Evolutionary conservation across 345 rosid species (phyloP).

Genomic region (Punica granatum): DNA sequence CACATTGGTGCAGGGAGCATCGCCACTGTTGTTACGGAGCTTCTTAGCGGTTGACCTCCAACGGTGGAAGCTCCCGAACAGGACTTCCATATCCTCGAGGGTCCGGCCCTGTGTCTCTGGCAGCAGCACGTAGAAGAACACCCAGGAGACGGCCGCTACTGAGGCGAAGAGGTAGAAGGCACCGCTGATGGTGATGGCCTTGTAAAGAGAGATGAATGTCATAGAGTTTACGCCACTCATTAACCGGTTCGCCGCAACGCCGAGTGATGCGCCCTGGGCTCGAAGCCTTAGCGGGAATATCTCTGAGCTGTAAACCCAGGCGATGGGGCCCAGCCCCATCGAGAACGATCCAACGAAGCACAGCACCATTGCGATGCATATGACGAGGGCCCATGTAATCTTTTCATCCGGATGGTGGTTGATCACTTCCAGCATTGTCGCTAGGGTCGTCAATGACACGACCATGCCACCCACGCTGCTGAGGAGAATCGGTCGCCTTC

Average conservation of each 20-base stretch:
- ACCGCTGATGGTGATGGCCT: slow-evolving; percentile 61
- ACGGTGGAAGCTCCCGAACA: slow-evolving; percentile 38
- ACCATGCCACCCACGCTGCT: slow-evolving; percentile 72
- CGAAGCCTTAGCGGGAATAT: slow-evolving; percentile 76
- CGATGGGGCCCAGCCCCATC: slow-evolving; percentile 78
- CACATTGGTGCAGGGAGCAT: too few relatives aligned
- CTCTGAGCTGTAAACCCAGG: slow-evolving; percentile 82
- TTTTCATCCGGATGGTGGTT: slow-evolving; percentile 29
- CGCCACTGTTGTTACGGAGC: too few relatives aligned
- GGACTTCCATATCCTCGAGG: slow-evolving; percentile 64
- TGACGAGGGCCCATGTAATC: slow-evolving; percentile 51
- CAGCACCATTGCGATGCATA: slow-evolving; percentile 46
- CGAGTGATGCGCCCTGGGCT: slow-evolving; percentile 71
- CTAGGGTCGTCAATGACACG: slow-evolving; percentile 35
- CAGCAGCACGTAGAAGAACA: slow-evolving; percentile 42
- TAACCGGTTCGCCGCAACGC: slow-evolving; percentile 56
- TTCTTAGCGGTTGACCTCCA: slow-evolving; percentile 41
- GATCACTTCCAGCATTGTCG: slow-evolving; percentile 34
- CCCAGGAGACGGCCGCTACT: slow-evolving; percentile 42
- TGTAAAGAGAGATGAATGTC: slow-evolving; percentile 40
- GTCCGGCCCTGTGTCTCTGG: slow-evolving; percentile 82
- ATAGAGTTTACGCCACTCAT: slow-evolving; percentile 65
- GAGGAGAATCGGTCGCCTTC: slow-evolving; percentile 73
- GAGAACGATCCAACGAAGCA: slow-evolving; percentile 65
- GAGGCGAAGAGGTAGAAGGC: slow-evolving; percentile 63